These are phyloP conservation scores for Aspergillus pseudoglaucus DNA, from an alignment of 2,329 filamentous ascomycete genomes.

Conservation along the genomic window DNA sequence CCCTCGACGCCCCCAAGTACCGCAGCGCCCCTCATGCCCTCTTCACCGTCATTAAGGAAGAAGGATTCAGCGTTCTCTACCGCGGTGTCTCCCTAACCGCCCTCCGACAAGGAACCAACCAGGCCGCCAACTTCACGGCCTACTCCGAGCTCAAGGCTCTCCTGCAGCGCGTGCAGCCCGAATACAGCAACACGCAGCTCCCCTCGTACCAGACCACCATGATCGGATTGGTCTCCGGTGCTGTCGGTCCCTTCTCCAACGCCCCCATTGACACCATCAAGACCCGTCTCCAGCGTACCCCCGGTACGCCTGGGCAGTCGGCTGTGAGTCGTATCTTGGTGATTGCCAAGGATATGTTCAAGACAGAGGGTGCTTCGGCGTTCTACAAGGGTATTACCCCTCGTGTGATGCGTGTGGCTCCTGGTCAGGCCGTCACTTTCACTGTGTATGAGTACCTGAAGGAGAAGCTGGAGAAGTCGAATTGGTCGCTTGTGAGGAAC, in stretches of 20 bases:
- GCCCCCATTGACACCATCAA: constrained; percentile 99
- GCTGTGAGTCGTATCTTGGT: constrained; percentile 69
- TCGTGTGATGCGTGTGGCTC: constrained; percentile 92
- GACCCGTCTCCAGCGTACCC: constrained; percentile 86
- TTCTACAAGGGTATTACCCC: constrained; percentile 99
- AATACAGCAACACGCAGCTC: constrained; percentile 58
- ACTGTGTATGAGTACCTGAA: constrained; percentile 72
- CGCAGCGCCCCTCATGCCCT: constrained; percentile 78
- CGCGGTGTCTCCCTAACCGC: constrained; percentile 91
- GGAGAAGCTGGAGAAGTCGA: constrained; percentile 63
- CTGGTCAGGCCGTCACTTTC: constrained; percentile 78
- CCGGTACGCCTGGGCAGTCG: constrained; percentile 71
- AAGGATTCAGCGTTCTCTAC: constrained; percentile 81
- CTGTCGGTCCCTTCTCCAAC: constrained; percentile 93
- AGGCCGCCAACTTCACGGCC: constrained; percentile 97
- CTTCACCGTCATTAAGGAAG: constrained; percentile 87
- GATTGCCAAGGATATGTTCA: constrained; percentile 82
- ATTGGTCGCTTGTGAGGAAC: constrained; percentile 52
- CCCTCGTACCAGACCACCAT: constrained; percentile 85
- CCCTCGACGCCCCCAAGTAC: constrained; percentile 93
- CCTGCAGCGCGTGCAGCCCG: constrained; percentile 66
- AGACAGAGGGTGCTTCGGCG: constrained; percentile 86
- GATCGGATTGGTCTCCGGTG: constrained; percentile 85
- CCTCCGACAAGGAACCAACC: constrained; percentile 89
- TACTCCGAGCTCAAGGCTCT: constrained; percentile 87